These are phyloP conservation scores for Excoecaria agallocha DNA, from an alignment of 345 rosid genomes.

Conservation along the genomic window DNA sequence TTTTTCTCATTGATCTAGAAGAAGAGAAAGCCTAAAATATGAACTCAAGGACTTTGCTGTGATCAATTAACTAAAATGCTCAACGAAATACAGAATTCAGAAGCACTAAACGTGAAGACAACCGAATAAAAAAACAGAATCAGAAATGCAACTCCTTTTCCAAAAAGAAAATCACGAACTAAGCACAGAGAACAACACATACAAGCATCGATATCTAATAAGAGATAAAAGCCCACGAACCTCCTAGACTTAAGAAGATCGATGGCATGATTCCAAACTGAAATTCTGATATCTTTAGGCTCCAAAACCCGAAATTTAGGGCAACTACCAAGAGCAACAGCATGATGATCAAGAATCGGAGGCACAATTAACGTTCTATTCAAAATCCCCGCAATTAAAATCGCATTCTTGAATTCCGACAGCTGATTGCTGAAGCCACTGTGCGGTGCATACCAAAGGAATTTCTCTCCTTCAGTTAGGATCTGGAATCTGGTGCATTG, in stretches of 20 bases:
- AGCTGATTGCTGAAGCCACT: conserved; percentile 98
- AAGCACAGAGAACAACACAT: neutral
- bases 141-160: neutral
- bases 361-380: conserved; percentile 83
- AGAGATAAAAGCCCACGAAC: conserved; percentile 30
- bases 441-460: conserved; percentile 81
- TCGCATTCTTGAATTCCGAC: conserved; percentile 79
- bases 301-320: conserved; percentile 81
- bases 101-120: neutral
- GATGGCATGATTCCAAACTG: conserved; percentile 68
- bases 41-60: neutral
- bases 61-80: neutral
- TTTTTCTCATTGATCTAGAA: neutral
- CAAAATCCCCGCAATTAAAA: conserved; percentile 64
- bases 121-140: neutral
- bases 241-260: conserved; percentile 63
- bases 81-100: neutral
- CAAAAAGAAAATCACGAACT: neutral
- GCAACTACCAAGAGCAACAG: conserved; percentile 90
- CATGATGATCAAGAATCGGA: conserved; percentile 90
- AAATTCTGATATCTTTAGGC: conserved; percentile 51
- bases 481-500: conserved; percentile 34
- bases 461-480: conserved; percentile 35
- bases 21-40: neutral
- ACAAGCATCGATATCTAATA: neutral